phyloP scores from a whole-genome alignment of 768 basidiomycete species.

The Amylocystis lapponica region DNA sequence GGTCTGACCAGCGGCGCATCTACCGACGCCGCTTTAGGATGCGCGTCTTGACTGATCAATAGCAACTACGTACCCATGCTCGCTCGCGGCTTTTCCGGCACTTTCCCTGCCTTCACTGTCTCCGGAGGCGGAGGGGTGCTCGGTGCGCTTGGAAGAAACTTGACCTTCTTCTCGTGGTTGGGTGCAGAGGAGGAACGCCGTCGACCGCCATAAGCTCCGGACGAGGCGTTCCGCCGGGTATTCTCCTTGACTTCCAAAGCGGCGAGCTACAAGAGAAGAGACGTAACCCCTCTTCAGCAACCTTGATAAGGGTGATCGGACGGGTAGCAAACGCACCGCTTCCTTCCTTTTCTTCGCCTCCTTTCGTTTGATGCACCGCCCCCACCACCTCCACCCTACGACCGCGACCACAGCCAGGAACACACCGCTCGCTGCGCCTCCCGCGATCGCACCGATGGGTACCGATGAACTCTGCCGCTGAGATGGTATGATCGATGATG shows the following conservation, averaged over 20 bases:
- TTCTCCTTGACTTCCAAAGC: slow-evolving; percentile 31
- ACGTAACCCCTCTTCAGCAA: too few relatives aligned
- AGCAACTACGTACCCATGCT: too few relatives aligned
- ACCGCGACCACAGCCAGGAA: slow-evolving; percentile 38
- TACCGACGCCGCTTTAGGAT: too few relatives aligned
- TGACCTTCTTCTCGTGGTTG: slow-evolving; percentile 32
- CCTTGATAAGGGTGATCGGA: neutral
- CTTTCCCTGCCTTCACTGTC: neutral
- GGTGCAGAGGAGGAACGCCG: slow-evolving; percentile 3
- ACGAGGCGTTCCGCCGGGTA: slow-evolving; percentile 35
- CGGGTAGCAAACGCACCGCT: slow-evolving; percentile 17
- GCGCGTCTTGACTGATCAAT: too few relatives aligned
- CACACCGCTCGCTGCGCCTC: slow-evolving; percentile 43
- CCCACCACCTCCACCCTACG: slow-evolving; percentile 44
- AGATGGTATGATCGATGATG: slow-evolving; percentile 1
- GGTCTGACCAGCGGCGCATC: too few relatives aligned
- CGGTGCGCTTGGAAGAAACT: slow-evolving; percentile 26
- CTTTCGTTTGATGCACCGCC: slow-evolving; percentile 34
- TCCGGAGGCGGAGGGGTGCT: slow-evolving; percentile 1
- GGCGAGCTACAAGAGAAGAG: slow-evolving; percentile 14
- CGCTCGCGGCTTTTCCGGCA: neutral
- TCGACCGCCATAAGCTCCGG: neutral
- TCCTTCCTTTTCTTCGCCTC: slow-evolving; percentile 27
- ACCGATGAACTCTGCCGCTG: slow-evolving; percentile 14
- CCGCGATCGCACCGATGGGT: slow-evolving; percentile 46